Base-by-base conservation (phyloP, 805 yeast genomes). In the Monosporozyma servazzii region DNA sequence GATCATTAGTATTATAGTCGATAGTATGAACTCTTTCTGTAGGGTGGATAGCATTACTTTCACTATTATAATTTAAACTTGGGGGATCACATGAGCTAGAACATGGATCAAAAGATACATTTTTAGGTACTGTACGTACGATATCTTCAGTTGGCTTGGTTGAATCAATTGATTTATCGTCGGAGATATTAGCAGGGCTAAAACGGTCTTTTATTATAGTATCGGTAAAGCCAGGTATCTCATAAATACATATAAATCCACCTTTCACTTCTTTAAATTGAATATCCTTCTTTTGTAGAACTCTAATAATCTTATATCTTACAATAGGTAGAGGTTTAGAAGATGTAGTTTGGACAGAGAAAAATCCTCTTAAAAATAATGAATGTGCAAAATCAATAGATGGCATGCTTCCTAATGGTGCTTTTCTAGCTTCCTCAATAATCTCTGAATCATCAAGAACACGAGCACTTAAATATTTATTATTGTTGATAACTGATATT, bases 301-400 rank as follows among this genome's bases (percentile, higher is more conserved):
- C 90, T 17, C 80, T 76, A 30, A 90, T 86, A 37, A 90, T 81
- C 64, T 86, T 89, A 62, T 85, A 81, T 49, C 97, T 78, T 51
- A 90, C 89, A 54, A 87, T 85, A 10, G 95, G 89, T 51, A 90
- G 74, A 15, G 96, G 91, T 61, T 88, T 88, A 5, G 96, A 87
- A 1, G 96, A 88, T 0, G 98, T 90, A 1, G 96, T 87, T 69
- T 89, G 96, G 48, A 90, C 97, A 53, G 91, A 82, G 69, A 90
- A 90, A 63, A 91, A 89, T 1, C 97, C 97, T 63, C 89, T 88
- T 66, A 91, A 75, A 72, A 88, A 88, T 57, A 90, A 75, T 1
- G 95, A 88, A 68, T 83, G 84, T 52, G 96, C 96, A 64, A 82
- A 87, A 63, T 90, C 96, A 65, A 91, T 88, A 0, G 96, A 88